Conservation (phyloP, 179 eudicot species). For the Patellifolia procumbens region DNA sequence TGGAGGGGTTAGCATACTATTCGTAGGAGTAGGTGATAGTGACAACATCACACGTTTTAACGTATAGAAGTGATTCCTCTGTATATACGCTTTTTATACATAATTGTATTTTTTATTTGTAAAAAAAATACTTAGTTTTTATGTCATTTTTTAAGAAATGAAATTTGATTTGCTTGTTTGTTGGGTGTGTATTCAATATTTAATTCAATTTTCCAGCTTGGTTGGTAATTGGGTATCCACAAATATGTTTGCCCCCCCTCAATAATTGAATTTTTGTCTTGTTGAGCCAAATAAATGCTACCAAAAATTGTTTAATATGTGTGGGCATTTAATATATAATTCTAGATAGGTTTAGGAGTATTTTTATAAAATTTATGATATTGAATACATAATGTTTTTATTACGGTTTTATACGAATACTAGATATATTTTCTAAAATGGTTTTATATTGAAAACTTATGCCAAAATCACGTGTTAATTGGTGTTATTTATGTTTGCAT, state of each 20-base stretch:
- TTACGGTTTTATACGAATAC: too few species aligned
- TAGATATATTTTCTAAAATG: too few species aligned
- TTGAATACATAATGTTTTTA: too few species aligned
- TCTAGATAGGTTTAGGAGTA: background rate
- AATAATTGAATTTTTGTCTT: conserved; percentile 26
- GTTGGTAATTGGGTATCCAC: conserved; percentile 34
- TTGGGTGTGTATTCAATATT: conserved; percentile 30
- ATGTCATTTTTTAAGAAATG: background rate
- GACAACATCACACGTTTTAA: conserved; percentile 51
- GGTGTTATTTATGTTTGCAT: too few species aligned
- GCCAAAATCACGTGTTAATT: too few species aligned
- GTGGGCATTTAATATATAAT: conserved; percentile 3
- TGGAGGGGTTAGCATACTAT: conserved; percentile 44
- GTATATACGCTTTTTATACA: conserved; percentile 31
- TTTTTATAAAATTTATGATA: too few species aligned
- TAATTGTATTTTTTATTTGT: background rate
- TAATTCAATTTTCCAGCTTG: conserved; percentile 25
- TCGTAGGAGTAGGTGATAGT: conserved; percentile 50
- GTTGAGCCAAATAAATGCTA: conserved; percentile 39
- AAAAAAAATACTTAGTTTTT: background rate
- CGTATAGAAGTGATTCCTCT: conserved; percentile 33
- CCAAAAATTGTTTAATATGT: conserved; percentile 20
- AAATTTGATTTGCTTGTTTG: conserved; percentile 29
- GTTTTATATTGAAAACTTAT: too few species aligned
- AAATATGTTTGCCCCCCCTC: conserved; percentile 21